Evolutionary conservation across 768 basidiomycete species (phyloP).

Genomic region (Podaxis sp.): DNA sequence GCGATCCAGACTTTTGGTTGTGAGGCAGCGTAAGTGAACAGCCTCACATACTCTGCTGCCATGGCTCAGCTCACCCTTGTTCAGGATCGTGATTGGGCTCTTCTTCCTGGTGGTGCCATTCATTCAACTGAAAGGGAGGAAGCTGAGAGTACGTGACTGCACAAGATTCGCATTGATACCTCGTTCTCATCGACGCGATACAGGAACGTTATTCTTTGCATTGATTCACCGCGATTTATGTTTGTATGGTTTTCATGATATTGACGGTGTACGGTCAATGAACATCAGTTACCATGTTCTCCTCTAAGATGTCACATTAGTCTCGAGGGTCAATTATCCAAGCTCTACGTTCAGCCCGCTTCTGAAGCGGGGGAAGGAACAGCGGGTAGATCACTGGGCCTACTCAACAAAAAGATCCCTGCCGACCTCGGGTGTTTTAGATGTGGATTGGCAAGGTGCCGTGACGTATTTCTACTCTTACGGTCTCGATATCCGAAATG

Average conservation of each 20-base stretch:
- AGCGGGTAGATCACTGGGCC: no score
- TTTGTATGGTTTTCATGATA: not conserved
- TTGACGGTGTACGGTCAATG: not conserved
- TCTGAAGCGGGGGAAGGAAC: no score
- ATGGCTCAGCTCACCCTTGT: not conserved
- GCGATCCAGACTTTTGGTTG: constrained; percentile 51
- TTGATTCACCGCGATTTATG: not conserved
- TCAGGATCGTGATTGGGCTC: not conserved
- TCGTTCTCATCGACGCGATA: not conserved
- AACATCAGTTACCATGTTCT: not conserved
- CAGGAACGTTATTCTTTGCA: not conserved
- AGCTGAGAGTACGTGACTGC: not conserved
- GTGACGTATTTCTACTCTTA: no score
- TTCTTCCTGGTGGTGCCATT: not conserved
- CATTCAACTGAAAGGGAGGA: not conserved
- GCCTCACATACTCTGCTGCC: not conserved
- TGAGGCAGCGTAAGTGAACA: constrained; percentile 43
- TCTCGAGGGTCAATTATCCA: no score
- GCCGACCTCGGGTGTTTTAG: no score
- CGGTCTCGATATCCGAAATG: no score
- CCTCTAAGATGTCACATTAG: not conserved
- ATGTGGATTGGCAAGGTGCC: no score
- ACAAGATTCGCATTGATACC: no score
- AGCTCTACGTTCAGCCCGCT: no score
- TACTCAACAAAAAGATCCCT: no score